These are phyloP conservation scores for Chrysophaeum taylorii DNA, from an alignment of 352 stramenopile species.

Conservation along the genomic window DNA sequence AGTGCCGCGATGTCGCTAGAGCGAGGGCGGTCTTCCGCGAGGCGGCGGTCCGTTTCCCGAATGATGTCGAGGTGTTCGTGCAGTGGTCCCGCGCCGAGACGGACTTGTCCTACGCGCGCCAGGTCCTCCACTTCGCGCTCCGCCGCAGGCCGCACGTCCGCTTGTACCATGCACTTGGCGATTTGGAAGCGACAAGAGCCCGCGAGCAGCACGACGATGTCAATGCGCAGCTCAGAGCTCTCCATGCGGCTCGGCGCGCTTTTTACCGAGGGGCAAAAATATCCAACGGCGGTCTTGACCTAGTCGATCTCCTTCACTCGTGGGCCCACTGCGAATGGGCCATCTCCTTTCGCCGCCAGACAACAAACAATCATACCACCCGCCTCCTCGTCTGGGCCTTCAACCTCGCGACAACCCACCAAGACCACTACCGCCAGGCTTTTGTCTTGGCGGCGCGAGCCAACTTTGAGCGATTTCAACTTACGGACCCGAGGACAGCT, in stretches of 20 bases:
- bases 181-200: constrained; percentile 11
- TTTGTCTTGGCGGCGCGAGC: not conserved
- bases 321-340: constrained; percentile 12
- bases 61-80: not conserved
- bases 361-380: not conserved
- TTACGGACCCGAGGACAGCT: no score
- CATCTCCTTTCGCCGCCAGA: not conserved
- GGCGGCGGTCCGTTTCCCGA: constrained; percentile 2
- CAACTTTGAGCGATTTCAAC: no score
- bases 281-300: not conserved
- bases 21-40: not conserved
- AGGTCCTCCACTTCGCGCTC: not conserved
- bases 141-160: not conserved
- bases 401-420: constrained; percentile 1
- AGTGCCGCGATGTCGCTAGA: not conserved
- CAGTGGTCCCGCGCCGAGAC: not conserved
- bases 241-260: not conserved
- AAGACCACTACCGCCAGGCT: not conserved
- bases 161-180: not conserved
- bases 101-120: not conserved
- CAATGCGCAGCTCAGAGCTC: no score
- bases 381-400: not conserved
- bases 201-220: not conserved
- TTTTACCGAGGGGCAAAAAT: not conserved
- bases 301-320: not conserved